Conservation (phyloP, 495 filamentous ascomycete genomes). For the Penicillium lividum region DNA sequence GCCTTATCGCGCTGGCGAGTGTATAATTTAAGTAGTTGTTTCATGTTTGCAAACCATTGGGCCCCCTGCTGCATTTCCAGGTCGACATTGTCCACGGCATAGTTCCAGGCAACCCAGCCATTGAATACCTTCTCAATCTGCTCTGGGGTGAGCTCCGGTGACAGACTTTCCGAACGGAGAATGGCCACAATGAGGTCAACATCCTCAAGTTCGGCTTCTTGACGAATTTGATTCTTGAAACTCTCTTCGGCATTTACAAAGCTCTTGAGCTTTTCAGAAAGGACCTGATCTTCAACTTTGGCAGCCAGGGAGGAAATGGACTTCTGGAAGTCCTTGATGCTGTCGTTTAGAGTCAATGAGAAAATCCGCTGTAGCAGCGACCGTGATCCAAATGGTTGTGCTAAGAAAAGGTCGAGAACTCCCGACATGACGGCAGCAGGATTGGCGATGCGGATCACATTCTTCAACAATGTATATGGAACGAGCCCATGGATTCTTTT, state of each 20-base stretch:
- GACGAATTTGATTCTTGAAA: conserved; percentile 69
- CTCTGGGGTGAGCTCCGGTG: conserved; percentile 64
- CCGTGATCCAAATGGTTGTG: conserved; percentile 87
- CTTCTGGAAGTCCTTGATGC: conserved; percentile 80
- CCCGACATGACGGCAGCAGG: conserved; percentile 93
- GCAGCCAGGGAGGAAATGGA: conserved; percentile 72
- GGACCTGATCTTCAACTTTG: conserved; percentile 75
- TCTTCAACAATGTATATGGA: conserved; percentile 90
- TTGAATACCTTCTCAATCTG: conserved; percentile 88
- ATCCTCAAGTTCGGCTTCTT: conserved; percentile 67
- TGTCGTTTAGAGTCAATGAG: conserved; percentile 85
- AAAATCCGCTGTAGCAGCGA: conserved; percentile 93
- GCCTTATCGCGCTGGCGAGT: conserved; percentile 90
- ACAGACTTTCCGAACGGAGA: conserved; percentile 69
- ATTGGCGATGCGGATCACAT: conserved; percentile 94
- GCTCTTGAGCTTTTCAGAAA: conserved; percentile 78
- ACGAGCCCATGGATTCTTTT: conserved; percentile 92
- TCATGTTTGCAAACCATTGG: conserved; percentile 87
- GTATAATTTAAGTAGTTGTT: conserved; percentile 91
- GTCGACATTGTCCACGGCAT: conserved; percentile 87
- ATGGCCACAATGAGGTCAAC: conserved; percentile 84
- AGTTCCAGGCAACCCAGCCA: conserved; percentile 95
- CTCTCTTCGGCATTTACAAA: conserved; percentile 74
- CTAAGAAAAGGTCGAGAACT: conserved; percentile 90
- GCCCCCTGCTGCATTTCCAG: conserved; percentile 85